These are phyloP conservation scores for Lecanicillium sp. DNA, from an alignment of 2,329 filamentous ascomycete species.

Conservation along the genomic window DNA sequence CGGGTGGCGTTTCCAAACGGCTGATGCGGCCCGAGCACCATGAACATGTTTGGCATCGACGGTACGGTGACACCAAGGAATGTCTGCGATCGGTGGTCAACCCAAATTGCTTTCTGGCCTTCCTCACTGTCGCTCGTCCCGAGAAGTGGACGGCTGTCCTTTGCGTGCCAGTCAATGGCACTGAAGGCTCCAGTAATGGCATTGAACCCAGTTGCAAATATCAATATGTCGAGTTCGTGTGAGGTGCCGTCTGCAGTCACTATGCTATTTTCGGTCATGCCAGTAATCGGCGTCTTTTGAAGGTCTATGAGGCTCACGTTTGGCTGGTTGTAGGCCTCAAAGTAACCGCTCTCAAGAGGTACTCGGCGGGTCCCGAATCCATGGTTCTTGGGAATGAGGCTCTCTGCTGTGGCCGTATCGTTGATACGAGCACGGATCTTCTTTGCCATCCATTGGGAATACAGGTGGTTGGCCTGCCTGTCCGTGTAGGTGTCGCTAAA, in stretches of 20 bases:
- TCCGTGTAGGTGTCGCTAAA: constrained; percentile 19
- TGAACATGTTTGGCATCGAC: constrained; percentile 41
- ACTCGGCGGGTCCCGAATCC: constrained; percentile 21
- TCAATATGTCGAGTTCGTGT: constrained; percentile 26
- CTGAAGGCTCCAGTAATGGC: constrained; percentile 12
- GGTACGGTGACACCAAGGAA: constrained; percentile 33
- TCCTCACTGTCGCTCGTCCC: too few relatives aligned
- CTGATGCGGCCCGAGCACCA: constrained; percentile 35
- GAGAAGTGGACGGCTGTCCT: too few relatives aligned
- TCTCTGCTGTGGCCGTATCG: constrained; percentile 25
- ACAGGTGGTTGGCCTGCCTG: constrained; percentile 18
- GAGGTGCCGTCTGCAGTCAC: constrained; percentile 22
- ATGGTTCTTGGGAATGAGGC: constrained; percentile 23
- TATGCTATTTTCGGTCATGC: constrained; percentile 28
- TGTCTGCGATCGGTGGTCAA: constrained; percentile 13
- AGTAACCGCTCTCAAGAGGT: constrained; percentile 39
- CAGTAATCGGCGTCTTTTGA: constrained; percentile 30
- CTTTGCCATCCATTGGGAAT: constrained; percentile 20
- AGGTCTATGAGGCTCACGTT: constrained; percentile 40
- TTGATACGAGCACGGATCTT: constrained; percentile 27
- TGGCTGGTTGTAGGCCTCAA: constrained; percentile 38
- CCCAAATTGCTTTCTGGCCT: too few relatives aligned
- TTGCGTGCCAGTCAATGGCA: too few relatives aligned
- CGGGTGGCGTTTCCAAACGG: constrained; percentile 35
- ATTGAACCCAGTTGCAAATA: constrained; percentile 36